These are phyloP conservation scores for Jatropha curcas DNA, from an alignment of 345 rosid genomes.

Conservation along the genomic window DNA sequence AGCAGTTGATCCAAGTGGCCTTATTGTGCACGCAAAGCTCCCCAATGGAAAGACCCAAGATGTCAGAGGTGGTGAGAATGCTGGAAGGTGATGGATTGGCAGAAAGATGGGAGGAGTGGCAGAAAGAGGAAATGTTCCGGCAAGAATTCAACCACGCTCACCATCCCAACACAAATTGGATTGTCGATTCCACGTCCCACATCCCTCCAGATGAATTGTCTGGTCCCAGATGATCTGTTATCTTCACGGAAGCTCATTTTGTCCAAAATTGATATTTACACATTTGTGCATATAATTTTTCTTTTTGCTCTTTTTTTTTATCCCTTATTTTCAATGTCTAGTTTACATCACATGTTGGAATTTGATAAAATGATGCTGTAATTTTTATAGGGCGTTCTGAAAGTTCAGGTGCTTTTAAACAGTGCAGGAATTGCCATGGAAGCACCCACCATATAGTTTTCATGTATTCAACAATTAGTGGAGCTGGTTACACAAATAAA, in stretches of 20 bases:
- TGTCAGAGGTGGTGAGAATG: constrained; percentile 95
- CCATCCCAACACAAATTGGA: constrained; percentile 51
- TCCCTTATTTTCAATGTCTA: constrained; percentile 15
- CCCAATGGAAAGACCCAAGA: constrained; percentile 81
- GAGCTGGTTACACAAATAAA: constrained; percentile 32
- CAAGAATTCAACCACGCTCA: constrained; percentile 49
- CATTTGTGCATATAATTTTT: constrained; percentile 41
- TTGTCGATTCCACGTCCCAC: constrained; percentile 59
- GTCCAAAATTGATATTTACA: constrained; percentile 12
- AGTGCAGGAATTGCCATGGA: constrained; percentile 10
- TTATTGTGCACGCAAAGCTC: constrained; percentile 77
- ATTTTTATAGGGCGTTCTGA: constrained; percentile 34
- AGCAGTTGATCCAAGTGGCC: constrained; percentile 82
- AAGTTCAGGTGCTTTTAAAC: constrained; percentile 31
- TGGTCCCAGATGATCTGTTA: constrained; percentile 70
- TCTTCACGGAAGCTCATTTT: constrained; percentile 16
- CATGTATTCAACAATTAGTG: constrained; percentile 28
- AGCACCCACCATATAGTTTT: constrained; percentile 24
- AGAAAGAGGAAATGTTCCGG: constrained; percentile 71
- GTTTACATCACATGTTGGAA: constrained; percentile 23
- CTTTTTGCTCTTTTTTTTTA: background rate
- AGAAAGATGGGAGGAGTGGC: constrained; percentile 95
- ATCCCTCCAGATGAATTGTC: constrained; percentile 68
- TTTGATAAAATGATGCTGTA: constrained; percentile 27
- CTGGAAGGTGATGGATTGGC: constrained; percentile 92